A percentile compares a stretch with the other conserved stretches of the same genome.
phyloP scores from a whole-genome alignment of 1,139 yeast species.

The Taphrina flavorubra region DNA sequence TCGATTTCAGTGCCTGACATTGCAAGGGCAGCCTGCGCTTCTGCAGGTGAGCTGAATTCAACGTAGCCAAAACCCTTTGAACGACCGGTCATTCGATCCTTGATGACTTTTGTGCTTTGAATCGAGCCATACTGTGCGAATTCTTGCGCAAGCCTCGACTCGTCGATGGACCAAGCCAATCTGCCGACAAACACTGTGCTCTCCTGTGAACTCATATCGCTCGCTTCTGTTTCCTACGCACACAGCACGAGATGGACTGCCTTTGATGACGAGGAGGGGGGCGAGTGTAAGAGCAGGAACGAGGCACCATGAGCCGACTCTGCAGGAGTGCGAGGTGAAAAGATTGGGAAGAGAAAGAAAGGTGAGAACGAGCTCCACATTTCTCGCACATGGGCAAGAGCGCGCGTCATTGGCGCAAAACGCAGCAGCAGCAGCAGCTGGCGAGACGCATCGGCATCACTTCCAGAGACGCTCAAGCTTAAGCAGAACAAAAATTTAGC shows the following conservation, averaged over 20 bases:
- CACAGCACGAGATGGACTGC: neutral
- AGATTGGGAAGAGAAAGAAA: constrained; percentile 13
- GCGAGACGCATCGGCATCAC: too few species aligned
- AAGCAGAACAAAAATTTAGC: too few species aligned
- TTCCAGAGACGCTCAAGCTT: neutral
- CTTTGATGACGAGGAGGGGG: too few species aligned
- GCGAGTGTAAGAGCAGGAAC: too few species aligned
- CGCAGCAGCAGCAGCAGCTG: too few species aligned
- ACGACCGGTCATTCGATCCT: constrained; percentile 89
- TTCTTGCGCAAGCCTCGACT: constrained; percentile 86
- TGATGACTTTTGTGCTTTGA: constrained; percentile 84
- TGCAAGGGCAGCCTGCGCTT: constrained; percentile 81
- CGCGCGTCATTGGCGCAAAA: constrained; percentile 21
- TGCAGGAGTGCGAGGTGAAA: constrained; percentile 14
- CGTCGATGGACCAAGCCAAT: constrained; percentile 95
- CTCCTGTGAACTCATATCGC: constrained; percentile 43
- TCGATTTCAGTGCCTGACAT: constrained; percentile 93
- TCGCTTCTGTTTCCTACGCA: neutral
- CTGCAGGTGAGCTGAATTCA: constrained; percentile 76
- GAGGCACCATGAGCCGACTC: neutral
- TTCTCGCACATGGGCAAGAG: constrained; percentile 6
- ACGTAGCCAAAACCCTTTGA: constrained; percentile 94
- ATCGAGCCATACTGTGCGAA: constrained; percentile 86
- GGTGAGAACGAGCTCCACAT: constrained; percentile 26
- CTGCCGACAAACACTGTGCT: constrained; percentile 94